Percentiles rank a stretch among this genome's conserved stretches.
Evolutionary conservation across 768 basidiomycete species (phyloP).

Genomic region (Cystofilobasidium ferigula): DNA sequence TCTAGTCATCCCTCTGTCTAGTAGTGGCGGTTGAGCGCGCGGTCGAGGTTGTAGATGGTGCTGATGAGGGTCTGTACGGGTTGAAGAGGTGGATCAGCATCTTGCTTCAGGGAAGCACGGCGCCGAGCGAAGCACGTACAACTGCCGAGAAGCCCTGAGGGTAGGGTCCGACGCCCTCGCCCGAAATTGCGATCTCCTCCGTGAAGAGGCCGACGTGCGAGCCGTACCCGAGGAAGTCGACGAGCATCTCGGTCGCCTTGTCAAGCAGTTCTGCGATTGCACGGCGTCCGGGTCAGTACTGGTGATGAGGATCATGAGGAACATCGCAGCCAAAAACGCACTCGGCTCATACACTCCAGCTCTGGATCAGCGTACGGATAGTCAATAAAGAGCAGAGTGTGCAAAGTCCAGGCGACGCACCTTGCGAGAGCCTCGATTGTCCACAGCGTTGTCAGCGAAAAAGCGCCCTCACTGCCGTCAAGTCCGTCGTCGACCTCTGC

Average conservation of each 20-base stretch:
- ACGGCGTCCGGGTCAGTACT: too few relatives aligned
- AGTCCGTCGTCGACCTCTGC: conserved; percentile 87
- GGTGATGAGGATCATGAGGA: too few relatives aligned
- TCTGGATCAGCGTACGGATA: conserved; percentile 40
- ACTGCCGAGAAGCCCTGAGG: conserved; percentile 6
- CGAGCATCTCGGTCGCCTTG: not conserved
- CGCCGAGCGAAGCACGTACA: not conserved
- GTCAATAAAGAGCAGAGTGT: not conserved
- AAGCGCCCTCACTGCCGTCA: conserved; percentile 80
- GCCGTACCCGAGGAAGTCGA: conserved; percentile 70
- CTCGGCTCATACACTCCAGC: conserved; percentile 65
- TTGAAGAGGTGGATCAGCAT: not conserved
- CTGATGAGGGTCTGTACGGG: not conserved
- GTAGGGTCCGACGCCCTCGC: not conserved
- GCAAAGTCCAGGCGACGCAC: not conserved
- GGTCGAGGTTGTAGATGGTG: not conserved
- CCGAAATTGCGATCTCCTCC: conserved; percentile 46
- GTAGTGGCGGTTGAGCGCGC: not conserved
- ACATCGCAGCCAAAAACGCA: conserved; percentile 54
- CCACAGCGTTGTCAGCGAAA: conserved; percentile 64
- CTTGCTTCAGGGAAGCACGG: not conserved
- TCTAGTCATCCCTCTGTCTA: not conserved
- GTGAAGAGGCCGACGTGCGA: conserved; percentile 81
- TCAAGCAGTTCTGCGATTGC: not conserved
- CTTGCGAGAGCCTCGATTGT: conserved; percentile 72